Evolutionary conservation across 2,329 filamentous ascomycete species (phyloP).

Genomic region (Onygenales sp.): DNA sequence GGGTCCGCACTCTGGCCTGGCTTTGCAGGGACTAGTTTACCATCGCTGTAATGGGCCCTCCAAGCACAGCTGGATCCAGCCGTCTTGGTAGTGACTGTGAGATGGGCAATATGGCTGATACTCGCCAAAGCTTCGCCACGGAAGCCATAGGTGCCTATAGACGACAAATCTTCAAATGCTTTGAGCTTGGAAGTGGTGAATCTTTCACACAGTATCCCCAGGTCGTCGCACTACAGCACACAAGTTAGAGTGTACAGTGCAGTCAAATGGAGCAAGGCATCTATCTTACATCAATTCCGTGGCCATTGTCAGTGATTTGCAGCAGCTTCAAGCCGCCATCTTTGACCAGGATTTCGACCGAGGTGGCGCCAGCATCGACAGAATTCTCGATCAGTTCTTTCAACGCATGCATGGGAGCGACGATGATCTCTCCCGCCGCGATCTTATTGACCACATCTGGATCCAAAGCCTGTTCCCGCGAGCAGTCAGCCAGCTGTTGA

Average conservation of each 20-base stretch:
- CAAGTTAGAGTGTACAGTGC: background rate
- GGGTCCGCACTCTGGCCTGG: constrained; percentile 80
- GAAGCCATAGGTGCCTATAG: constrained; percentile 94
- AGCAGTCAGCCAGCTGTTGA: background rate
- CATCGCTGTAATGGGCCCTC: constrained; percentile 79
- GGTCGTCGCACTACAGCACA: constrained; percentile 64
- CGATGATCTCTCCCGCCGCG: constrained; percentile 94
- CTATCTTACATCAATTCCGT: constrained; percentile 73
- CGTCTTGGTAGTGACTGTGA: constrained; percentile 90
- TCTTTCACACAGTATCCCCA: constrained; percentile 84
- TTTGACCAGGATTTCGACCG: constrained; percentile 82
- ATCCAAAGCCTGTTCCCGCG: constrained; percentile 59
- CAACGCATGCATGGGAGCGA: constrained; percentile 88
- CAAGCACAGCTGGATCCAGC: constrained; percentile 80
- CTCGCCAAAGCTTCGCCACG: constrained; percentile 91
- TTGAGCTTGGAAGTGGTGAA: constrained; percentile 97
- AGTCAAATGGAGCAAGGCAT: background rate
- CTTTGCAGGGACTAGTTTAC: constrained; percentile 71
- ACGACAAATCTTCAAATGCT: constrained; percentile 80
- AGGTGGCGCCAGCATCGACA: constrained; percentile 91
- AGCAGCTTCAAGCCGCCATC: constrained; percentile 90
- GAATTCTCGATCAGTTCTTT: constrained; percentile 97
- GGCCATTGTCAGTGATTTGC: constrained; percentile 95
- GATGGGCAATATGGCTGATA: constrained; percentile 95
- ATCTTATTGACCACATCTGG: constrained; percentile 97